Percentiles rank a stretch among this genome's conserved stretches.
Evolutionary conservation across 495 filamentous ascomycete genomes (phyloP).

Genomic region (Hyphodiscus hymeniophilus): DNA sequence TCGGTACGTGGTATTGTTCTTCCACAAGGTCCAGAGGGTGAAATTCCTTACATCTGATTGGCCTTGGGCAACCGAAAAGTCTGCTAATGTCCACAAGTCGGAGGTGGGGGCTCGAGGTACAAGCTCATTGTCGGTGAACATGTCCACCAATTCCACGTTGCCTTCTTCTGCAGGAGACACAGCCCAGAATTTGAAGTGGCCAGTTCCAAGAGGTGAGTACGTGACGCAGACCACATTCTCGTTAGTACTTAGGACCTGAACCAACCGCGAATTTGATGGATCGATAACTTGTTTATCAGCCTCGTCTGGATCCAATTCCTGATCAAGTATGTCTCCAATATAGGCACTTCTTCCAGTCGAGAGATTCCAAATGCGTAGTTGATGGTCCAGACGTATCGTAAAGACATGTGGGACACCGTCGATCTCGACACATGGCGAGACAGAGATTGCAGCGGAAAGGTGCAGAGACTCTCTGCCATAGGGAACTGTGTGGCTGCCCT

Average conservation of each 20-base stretch:
- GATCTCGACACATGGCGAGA: conserved; percentile 51
- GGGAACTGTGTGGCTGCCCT: conserved; percentile 53
- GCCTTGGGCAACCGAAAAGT: conserved; percentile 55
- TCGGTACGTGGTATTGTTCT: conserved; percentile 70
- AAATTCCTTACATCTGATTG: conserved; percentile 30
- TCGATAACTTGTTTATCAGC: conserved; percentile 63
- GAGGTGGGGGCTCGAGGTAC: conserved; percentile 59
- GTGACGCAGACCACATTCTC: conserved; percentile 70
- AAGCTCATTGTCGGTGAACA: conserved; percentile 53
- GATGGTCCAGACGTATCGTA: conserved; percentile 80
- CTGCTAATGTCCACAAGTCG: conserved; percentile 79
- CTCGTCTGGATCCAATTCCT: conserved; percentile 47
- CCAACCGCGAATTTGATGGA: conserved; percentile 58
- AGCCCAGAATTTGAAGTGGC: conserved; percentile 94
- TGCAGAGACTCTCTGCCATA: conserved; percentile 62
- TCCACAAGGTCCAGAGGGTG: conserved; percentile 77
- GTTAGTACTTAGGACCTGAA: conserved; percentile 60
- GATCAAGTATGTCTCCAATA: conserved; percentile 61
- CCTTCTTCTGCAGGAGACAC: conserved; percentile 55
- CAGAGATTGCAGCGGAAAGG: conserved; percentile 50
- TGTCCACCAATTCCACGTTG: conserved; percentile 57
- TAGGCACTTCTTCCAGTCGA: conserved; percentile 61
- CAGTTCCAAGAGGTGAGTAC: conserved; percentile 77
- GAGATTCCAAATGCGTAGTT: conserved; percentile 78
- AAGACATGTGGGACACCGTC: conserved; percentile 54